These are phyloP conservation scores for Calophaca sinica DNA, from an alignment of 306 rosid species.

Conservation along the genomic window DNA sequence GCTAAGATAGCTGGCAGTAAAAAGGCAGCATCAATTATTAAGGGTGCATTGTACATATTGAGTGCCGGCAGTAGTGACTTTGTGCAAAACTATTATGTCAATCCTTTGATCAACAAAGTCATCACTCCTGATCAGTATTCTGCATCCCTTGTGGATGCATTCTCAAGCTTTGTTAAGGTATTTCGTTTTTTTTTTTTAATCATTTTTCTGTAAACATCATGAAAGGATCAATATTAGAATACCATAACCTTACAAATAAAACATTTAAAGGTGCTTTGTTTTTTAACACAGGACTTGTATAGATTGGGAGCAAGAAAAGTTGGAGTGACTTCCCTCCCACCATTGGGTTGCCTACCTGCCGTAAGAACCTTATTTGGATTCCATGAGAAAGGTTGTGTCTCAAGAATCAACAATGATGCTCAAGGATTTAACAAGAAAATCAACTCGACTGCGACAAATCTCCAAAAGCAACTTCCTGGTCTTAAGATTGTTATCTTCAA, in stretches of 20 bases:
- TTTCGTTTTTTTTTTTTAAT: background rate
- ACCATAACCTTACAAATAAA: background rate
- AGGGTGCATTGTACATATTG: slow-evolving; percentile 73
- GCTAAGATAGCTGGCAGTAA: slow-evolving; percentile 83
- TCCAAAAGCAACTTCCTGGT: slow-evolving; percentile 76
- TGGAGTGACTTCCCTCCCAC: slow-evolving; percentile 94
- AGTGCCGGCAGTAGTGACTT: slow-evolving; percentile 91
- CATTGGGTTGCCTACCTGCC: slow-evolving; percentile 89
- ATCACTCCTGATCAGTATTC: slow-evolving; percentile 78
- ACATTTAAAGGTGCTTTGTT: slow-evolving; percentile 6
- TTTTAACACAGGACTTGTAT: slow-evolving; percentile 66
- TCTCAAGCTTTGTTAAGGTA: slow-evolving; percentile 78
- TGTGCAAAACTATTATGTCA: slow-evolving; percentile 88
- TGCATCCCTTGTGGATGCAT: slow-evolving; percentile 55
- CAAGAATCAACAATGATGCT: slow-evolving; percentile 71
- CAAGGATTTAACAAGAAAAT: slow-evolving; percentile 83
- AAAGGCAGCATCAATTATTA: slow-evolving; percentile 74
- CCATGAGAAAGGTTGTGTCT: slow-evolving; percentile 70
- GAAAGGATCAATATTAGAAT: no score
- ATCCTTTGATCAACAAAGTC: slow-evolving; percentile 69
- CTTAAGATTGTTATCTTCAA: slow-evolving; percentile 82
- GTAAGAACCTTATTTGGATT: slow-evolving; percentile 72
- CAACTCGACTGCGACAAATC: slow-evolving; percentile 64
- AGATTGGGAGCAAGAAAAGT: slow-evolving; percentile 86
- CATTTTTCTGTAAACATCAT: no score